Evolutionary conservation across 345 rosid genomes (phyloP).

Genomic region (Rhodamnia argentea): DNA sequence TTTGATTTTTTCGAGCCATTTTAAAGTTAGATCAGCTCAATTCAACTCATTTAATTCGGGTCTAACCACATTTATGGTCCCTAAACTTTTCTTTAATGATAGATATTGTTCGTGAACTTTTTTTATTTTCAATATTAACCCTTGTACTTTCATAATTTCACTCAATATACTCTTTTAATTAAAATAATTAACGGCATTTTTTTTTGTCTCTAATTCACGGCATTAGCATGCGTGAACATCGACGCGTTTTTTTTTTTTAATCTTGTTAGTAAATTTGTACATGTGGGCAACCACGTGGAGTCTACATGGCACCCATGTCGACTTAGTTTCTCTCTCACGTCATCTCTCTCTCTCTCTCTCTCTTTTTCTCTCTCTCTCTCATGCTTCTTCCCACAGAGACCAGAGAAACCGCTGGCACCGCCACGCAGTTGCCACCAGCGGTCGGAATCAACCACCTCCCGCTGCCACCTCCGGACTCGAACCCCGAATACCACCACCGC

Average conservation of each 20-base stretch:
- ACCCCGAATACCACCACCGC: too few relatives aligned
- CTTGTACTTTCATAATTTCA: accelerated
- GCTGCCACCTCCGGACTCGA: too few relatives aligned
- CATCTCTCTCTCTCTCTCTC: too few relatives aligned
- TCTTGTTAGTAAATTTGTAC: not conserved
- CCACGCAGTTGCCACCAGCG: too few relatives aligned
- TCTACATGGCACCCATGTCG: not conserved
- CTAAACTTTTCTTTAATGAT: not conserved
- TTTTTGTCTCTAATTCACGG: not conserved
- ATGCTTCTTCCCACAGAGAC: too few relatives aligned
- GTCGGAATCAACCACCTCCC: too few relatives aligned
- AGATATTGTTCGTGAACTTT: too few relatives aligned
- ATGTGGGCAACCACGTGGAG: not conserved
- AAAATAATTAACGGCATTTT: not conserved
- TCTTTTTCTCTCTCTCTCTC: too few relatives aligned
- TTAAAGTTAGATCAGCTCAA: not conserved
- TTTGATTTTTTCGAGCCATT: not conserved
- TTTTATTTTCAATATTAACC: not conserved
- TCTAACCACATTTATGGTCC: accelerated
- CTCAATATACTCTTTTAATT: not conserved
- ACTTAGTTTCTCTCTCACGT: not conserved
- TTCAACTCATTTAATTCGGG: not conserved
- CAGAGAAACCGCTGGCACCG: too few relatives aligned
- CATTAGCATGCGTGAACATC: not conserved
- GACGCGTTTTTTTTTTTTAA: not conserved